Conservation (phyloP, 306 rosid species). For the Vigna angularis region DNA sequence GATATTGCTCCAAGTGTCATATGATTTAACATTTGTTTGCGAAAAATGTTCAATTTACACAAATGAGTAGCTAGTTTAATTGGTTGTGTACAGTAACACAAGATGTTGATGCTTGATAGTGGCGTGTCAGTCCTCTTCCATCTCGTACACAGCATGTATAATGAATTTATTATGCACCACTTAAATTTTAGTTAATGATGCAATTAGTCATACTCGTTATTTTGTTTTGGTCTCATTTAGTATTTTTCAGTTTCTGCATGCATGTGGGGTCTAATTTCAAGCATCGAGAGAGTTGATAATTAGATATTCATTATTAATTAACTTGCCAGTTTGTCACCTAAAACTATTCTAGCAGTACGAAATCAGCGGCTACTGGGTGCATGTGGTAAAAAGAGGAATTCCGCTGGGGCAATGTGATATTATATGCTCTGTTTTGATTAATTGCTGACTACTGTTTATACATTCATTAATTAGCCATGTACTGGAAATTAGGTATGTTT, state of each 20-base stretch:
- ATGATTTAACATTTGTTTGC: slow-evolving; percentile 33
- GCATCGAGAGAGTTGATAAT: slow-evolving; percentile 41
- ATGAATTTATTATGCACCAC: slow-evolving; percentile 31
- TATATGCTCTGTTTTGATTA: slow-evolving; percentile 28
- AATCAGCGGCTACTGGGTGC: slow-evolving; percentile 14
- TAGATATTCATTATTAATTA: neutral
- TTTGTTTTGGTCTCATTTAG: slow-evolving; percentile 37
- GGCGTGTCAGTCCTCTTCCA: slow-evolving; percentile 24
- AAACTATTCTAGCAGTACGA: slow-evolving; percentile 20
- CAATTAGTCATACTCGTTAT: slow-evolving; percentile 6
- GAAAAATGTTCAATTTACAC: slow-evolving; percentile 53
- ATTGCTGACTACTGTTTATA: neutral
- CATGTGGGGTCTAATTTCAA: slow-evolving; percentile 47
- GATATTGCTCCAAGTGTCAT: slow-evolving; percentile 29
- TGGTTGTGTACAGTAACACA: slow-evolving; percentile 24
- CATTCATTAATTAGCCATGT: neutral
- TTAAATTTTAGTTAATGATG: slow-evolving; percentile 6
- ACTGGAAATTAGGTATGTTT: neutral
- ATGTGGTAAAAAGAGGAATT: neutral
- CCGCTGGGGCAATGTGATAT: slow-evolving; percentile 25
- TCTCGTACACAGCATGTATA: slow-evolving; percentile 20
- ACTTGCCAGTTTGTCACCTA: slow-evolving; percentile 45
- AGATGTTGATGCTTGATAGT: slow-evolving; percentile 25
- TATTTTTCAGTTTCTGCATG: slow-evolving; percentile 26
- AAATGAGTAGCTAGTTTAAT: slow-evolving; percentile 52